Percentiles rank a stretch among this genome's conserved stretches.
Conservation (phyloP, 257 asterid genomes). For the Verbascum thapsus region DNA sequence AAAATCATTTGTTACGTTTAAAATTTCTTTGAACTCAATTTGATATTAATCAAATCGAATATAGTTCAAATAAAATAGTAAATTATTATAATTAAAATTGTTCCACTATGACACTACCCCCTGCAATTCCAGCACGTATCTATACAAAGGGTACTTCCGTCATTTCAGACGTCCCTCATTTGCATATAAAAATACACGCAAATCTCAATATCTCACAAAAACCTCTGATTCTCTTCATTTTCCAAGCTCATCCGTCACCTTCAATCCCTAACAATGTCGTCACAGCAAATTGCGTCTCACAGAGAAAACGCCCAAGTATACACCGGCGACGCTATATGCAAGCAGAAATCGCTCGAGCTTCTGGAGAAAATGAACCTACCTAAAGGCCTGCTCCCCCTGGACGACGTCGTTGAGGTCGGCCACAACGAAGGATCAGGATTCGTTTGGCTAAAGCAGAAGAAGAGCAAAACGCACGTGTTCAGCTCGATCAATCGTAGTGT, state of each 20-base stretch:
- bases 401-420: conserved; percentile 65
- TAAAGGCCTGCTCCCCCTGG: conserved; percentile 62
- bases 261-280: conserved; percentile 36
- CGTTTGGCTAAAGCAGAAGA: conserved; percentile 71
- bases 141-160: conserved; percentile 23
- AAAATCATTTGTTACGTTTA: no score
- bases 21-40: no score
- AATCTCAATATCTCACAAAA: not conserved
- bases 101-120: conserved; percentile 11
- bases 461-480: conserved; percentile 53
- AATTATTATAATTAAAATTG: no score
- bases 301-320: conserved; percentile 58
- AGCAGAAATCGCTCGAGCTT: conserved; percentile 58
- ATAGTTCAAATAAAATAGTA: no score
- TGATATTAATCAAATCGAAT: no score
- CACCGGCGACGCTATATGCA: conserved; percentile 61
- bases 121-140: not conserved
- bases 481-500: conserved; percentile 51
- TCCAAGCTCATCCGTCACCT: not conserved
- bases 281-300: conserved; percentile 43
- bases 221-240: no score
- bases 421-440: conserved; percentile 58
- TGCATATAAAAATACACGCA: not conserved
- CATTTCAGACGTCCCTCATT: conserved; percentile 5
- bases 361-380: conserved; percentile 60